These are phyloP conservation scores for Saturnispora kantuleensis DNA, from an alignment of 805 yeast species.

Conservation along the genomic window DNA sequence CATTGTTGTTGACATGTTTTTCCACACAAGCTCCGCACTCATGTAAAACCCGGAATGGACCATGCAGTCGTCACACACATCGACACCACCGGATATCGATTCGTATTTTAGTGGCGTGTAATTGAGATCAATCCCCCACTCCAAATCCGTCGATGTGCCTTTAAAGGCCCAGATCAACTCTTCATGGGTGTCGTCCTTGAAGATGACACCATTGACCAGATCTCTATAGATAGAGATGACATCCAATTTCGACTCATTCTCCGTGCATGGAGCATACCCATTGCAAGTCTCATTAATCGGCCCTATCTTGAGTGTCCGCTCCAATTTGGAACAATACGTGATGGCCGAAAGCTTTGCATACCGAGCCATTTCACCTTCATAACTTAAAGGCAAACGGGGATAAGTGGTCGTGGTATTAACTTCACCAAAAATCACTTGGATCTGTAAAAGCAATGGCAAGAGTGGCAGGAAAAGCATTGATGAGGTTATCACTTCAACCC, in stretches of 20 bases:
- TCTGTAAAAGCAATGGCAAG: too few species aligned
- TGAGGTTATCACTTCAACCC: too few species aligned
- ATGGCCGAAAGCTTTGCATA: conserved; percentile 2
- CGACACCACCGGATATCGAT: conserved; percentile 13
- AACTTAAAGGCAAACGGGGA: not conserved
- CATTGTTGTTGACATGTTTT: conserved; percentile 29
- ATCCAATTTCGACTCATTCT: not conserved
- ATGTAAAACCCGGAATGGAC: conserved; percentile 59
- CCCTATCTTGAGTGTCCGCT: not conserved
- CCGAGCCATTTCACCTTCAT: not conserved
- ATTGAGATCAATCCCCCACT: conserved; percentile 53
- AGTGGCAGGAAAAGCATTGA: too few species aligned
- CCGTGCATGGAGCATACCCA: not conserved
- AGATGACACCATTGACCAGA: conserved; percentile 45
- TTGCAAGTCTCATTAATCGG: not conserved
- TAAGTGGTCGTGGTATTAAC: too few species aligned
- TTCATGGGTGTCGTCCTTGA: conserved; percentile 35
- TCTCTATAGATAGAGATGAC: conserved; percentile 27
- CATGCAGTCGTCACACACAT: conserved; percentile 39
- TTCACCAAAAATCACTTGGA: too few species aligned
- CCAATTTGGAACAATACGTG: conserved; percentile 1
- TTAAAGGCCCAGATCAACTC: conserved; percentile 45
- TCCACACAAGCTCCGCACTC: conserved; percentile 34
- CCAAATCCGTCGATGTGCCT: conserved; percentile 53
- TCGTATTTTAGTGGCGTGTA: conserved; percentile 36